phyloP scores from a whole-genome alignment of 257 asterid genomes.

The Nicotiana noctiflora region DNA sequence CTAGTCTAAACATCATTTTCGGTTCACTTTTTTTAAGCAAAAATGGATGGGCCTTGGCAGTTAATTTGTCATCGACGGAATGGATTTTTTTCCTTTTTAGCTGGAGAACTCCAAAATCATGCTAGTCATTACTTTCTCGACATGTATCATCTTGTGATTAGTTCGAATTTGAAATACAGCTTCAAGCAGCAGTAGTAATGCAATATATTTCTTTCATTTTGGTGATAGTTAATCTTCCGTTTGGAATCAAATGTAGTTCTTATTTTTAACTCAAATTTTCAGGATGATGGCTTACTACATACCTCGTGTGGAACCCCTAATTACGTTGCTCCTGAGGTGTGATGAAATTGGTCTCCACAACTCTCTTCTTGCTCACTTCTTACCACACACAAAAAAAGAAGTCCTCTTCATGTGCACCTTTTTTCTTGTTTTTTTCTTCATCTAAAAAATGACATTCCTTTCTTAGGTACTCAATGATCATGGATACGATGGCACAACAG shows the following conservation, averaged over 20 bases:
- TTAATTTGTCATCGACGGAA: background rate
- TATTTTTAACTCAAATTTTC: conserved; percentile 19
- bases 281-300: conserved; percentile 95
- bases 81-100: background rate
- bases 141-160: too few species aligned
- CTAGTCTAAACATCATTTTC: background rate
- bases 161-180: too few species aligned
- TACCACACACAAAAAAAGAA: background rate
- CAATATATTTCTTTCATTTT: background rate
- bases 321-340: conserved; percentile 97
- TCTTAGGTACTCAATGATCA: conserved; percentile 70
- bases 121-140: background rate
- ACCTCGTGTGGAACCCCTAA: conserved; percentile 98
- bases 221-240: background rate
- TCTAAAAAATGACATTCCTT: background rate
- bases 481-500: conserved; percentile 83
- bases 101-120: background rate
- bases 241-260: background rate
- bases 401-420: background rate
- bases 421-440: background rate
- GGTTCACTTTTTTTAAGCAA: too few species aligned
- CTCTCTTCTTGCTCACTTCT: background rate
- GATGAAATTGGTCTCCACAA: background rate
- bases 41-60: background rate
- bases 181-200: background rate